Base-by-base conservation (phyloP, 2,329 filamentous ascomycete species). In the Aschersonia sp. region DNA sequence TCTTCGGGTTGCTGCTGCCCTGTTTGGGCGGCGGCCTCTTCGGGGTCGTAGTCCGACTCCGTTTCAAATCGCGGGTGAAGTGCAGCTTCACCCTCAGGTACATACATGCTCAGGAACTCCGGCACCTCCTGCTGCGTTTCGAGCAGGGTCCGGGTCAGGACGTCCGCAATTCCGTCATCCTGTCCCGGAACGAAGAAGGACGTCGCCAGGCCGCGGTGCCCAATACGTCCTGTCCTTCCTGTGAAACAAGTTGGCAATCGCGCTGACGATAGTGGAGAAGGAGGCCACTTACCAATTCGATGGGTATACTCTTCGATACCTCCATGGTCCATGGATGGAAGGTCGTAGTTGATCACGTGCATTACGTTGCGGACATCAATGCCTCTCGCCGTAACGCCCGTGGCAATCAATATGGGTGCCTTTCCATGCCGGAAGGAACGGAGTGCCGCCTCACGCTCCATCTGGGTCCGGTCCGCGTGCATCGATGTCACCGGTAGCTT, bases 271-370 rank as follows among this genome's bases (percentile, higher is more conserved):
- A 12, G 14, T 6, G 6, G 6, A 7, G 33, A 30, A 44, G 22
- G 6, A 29, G 31, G 30, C 5, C 5, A 7, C 73, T 66, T 78
- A 87, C 85, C 92, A 60, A 97, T 97, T 10, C 92, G 87, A 60
- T 98, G 92, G 30, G 85, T 81, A 57, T 97, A 98, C 62, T 97
- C 92, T 45, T 86, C 81, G 48, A 96, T 94, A 2, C 89, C 90
- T n/a, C 87, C 88, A 55, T 90, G 75, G 1, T 79, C 70, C 42
- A 72, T 66, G 5, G 73, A 79, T 0, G 90, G 90, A 2, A 97
- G 70, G 51, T 97, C 89, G 56, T 81, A 97, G 67, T 98, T 97
- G 73, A 98, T 83, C 51, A 98, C 85, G 53, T 95, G 87, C 69
- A 82, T 79, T 5, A 97, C 83, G 54, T 92, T 87, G 49, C 78